Percentiles rank a stretch among this genome's conserved stretches.
Conservation (phyloP, 345 rosid species). For the Citrus mangshanensis region DNA sequence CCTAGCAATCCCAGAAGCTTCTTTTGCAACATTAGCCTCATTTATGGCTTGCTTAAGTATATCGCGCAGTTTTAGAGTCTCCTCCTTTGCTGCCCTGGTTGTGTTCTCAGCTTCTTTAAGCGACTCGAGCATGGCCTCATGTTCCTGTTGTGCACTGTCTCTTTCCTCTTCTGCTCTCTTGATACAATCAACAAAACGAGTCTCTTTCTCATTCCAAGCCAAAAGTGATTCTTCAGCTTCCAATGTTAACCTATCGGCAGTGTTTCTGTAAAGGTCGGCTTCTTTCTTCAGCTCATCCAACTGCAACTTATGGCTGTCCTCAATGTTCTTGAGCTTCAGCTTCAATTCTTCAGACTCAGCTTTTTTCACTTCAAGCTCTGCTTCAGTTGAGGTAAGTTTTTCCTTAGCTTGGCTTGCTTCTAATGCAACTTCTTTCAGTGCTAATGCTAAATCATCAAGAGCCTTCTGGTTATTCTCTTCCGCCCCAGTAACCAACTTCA, state of each 20-base stretch:
- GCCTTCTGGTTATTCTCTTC: slow-evolving; percentile 83
- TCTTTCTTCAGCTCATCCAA: slow-evolving; percentile 49
- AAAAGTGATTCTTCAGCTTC: slow-evolving; percentile 76
- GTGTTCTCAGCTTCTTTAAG: slow-evolving; percentile 41
- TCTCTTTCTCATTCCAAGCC: slow-evolving; percentile 86
- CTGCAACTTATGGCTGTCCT: slow-evolving; percentile 27
- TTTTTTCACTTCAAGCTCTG: slow-evolving; percentile 41
- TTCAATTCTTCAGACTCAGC: slow-evolving; percentile 34
- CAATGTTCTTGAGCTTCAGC: slow-evolving; percentile 26
- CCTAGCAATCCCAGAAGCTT: slow-evolving; percentile 69
- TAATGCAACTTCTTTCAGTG: slow-evolving; percentile 71
- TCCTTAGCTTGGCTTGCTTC: slow-evolving; percentile 52
- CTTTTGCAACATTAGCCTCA: slow-evolving; percentile 87
- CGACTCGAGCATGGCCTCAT: slow-evolving; percentile 40
- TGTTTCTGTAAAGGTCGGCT: slow-evolving; percentile 51
- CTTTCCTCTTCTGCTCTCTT: slow-evolving; percentile 75
- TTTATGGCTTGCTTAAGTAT: slow-evolving; percentile 82
- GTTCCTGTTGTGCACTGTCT: slow-evolving; percentile 44
- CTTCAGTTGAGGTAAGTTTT: slow-evolving; percentile 36
- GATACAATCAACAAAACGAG: slow-evolving; percentile 61
- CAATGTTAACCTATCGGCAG: slow-evolving; percentile 53
- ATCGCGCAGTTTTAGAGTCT: slow-evolving; percentile 63
- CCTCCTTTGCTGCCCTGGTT: slow-evolving; percentile 49
- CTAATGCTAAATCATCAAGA: slow-evolving; percentile 81
- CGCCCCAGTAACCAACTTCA: slow-evolving; percentile 49